A percentile compares a stretch with the other conserved stretches of the same genome.
These are phyloP conservation scores for Musa troglodytarum DNA, from an alignment of 176 grass and related monocot species.

Conservation along the genomic window DNA sequence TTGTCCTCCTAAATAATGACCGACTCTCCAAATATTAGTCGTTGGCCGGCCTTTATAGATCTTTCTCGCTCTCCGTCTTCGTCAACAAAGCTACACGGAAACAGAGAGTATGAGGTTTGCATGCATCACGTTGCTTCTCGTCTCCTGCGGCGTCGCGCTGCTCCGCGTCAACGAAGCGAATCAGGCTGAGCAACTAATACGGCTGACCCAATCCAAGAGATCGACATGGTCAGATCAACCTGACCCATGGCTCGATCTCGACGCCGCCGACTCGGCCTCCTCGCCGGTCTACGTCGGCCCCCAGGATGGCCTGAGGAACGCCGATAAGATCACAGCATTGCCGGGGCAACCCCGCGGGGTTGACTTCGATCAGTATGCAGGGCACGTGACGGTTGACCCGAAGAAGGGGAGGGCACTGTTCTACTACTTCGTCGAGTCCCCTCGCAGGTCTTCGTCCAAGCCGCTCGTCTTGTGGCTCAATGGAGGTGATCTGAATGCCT, in stretches of 20 bases:
- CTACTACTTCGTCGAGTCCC: conserved; percentile 59
- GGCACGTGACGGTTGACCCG: conserved; percentile 45
- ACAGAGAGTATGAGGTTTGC: not conserved
- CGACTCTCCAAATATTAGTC: too few species aligned
- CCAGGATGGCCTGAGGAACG: conserved; percentile 29
- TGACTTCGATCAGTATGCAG: conserved; percentile 45
- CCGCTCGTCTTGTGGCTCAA: conserved; percentile 56
- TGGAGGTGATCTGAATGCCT: conserved; percentile 25
- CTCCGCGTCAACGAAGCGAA: not conserved
- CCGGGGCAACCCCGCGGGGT: conserved; percentile 47
- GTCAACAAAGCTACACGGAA: too few species aligned
- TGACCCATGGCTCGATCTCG: not conserved
- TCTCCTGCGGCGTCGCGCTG: not conserved
- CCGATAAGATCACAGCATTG: conserved; percentile 39
- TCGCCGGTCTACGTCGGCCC: not conserved
- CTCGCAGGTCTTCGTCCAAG: conserved; percentile 27
- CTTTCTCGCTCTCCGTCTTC: not conserved
- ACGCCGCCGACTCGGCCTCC: not conserved
- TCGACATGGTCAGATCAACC: not conserved
- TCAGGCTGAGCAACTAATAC: not conserved
- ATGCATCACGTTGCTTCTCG: not conserved
- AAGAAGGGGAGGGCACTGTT: conserved; percentile 46
- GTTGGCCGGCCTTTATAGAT: too few species aligned
- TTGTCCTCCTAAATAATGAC: too few species aligned
- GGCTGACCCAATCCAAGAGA: not conserved